Conservation (phyloP, 2,329 filamentous ascomycete genomes). For the Periconia macrospinosa region DNA sequence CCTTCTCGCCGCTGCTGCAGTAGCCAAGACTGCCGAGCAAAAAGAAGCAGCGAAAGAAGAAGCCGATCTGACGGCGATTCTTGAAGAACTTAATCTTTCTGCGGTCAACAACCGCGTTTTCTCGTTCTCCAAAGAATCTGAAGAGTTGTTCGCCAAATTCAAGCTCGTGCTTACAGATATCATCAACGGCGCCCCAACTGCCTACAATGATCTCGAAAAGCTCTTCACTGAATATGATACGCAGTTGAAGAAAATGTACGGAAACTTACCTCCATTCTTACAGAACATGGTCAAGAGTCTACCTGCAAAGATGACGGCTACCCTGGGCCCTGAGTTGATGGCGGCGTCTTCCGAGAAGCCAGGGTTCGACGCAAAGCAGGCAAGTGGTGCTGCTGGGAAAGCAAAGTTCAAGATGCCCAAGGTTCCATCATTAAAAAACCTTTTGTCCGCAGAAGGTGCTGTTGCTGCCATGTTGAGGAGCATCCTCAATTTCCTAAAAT, state of each 20-base stretch:
- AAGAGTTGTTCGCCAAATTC: slow-evolving; percentile 80
- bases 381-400: slow-evolving; percentile 43
- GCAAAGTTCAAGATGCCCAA: slow-evolving; percentile 57
- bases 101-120: slow-evolving; percentile 85
- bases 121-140: slow-evolving; percentile 79
- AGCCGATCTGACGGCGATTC: slow-evolving; percentile 74
- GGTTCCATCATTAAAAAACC: slow-evolving; percentile 72
- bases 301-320: slow-evolving; percentile 76
- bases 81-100: slow-evolving; percentile 82
- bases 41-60: slow-evolving; percentile 58
- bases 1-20: slow-evolving; percentile 36
- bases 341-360: slow-evolving; percentile 75
- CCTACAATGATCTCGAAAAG: slow-evolving; percentile 83
- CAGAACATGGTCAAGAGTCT: slow-evolving; percentile 85
- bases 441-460: slow-evolving; percentile 85
- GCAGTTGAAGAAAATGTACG: slow-evolving; percentile 66
- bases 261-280: slow-evolving; percentile 72
- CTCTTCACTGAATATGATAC: slow-evolving; percentile 65
- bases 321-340: slow-evolving; percentile 78
- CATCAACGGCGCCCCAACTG: slow-evolving; percentile 88
- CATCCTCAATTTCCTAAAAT: slow-evolving; percentile 86
- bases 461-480: slow-evolving; percentile 81
- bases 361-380: slow-evolving; percentile 46
- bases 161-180: slow-evolving; percentile 90
- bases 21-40: slow-evolving; percentile 34